phyloP scores from a whole-genome alignment of 352 stramenopile genomes.

The Globisporangium rhizosaccharum region DNA sequence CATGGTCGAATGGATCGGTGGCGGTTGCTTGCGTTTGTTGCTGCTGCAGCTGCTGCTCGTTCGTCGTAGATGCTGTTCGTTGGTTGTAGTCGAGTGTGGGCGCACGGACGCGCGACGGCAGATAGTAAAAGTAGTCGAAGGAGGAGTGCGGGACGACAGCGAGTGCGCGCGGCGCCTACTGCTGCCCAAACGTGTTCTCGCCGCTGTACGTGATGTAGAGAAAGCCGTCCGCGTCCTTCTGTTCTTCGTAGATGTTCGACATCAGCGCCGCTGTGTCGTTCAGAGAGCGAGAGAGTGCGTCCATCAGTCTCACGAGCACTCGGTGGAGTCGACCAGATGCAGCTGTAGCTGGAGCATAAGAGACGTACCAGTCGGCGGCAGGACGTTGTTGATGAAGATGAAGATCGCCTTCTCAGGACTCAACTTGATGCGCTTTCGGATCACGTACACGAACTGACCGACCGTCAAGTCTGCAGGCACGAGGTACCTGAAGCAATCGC shows the following conservation, averaged over 20 bases:
- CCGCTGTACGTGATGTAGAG: constrained; percentile 99
- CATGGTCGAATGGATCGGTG: too few relatives aligned
- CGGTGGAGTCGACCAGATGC: background rate
- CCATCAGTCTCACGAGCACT: background rate
- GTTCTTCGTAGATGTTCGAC: constrained; percentile 99
- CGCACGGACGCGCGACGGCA: too few relatives aligned
- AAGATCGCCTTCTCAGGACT: constrained; percentile 97
- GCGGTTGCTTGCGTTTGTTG: too few relatives aligned
- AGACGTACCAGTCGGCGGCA: constrained; percentile 90
- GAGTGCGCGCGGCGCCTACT: background rate
- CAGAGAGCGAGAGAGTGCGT: background rate
- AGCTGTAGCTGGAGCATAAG: background rate
- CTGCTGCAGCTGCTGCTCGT: too few relatives aligned
- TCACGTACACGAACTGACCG: constrained; percentile 99
- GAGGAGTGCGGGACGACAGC: too few relatives aligned
- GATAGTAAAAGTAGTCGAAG: too few relatives aligned
- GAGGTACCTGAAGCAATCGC: constrained; percentile 67
- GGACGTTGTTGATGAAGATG: constrained; percentile 99
- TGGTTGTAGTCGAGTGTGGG: too few relatives aligned
- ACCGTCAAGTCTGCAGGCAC: constrained; percentile 96
- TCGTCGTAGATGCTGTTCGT: too few relatives aligned
- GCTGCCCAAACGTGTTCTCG: constrained; percentile 97
- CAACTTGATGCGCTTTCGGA: constrained; percentile 99
- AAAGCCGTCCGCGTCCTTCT: constrained; percentile 98
- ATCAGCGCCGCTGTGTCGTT: constrained; percentile 89